Evolutionary conservation across 2,329 filamentous ascomycete genomes (phyloP), one percentile per base, ranked within the genome.

Genomic region (Colletotrichum lini): DNA sequence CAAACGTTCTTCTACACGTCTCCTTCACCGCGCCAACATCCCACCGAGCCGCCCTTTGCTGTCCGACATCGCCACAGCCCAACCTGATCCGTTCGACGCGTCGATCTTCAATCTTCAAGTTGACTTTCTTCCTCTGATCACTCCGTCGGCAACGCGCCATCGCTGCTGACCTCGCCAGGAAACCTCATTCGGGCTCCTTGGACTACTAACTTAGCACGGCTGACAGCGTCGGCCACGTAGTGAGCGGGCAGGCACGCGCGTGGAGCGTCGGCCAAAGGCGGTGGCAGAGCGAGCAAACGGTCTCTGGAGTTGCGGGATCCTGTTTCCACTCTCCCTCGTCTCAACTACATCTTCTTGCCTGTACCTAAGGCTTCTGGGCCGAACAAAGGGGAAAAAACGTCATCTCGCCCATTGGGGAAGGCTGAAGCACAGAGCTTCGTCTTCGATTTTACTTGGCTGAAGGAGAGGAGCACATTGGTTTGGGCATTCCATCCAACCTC

Each of bases 341-440:
- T n/a, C 57, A 69, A 67, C 63, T 59, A 62, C 49, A 72, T 71
- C 70, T 62, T 65, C n/a, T 67, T 73, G 58, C 58, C 71, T 73
- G 71, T 73, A 73, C 71, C 64, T 73, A 73, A 72, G 71, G 71
- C 68, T 70, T 71, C 59, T 69, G 58, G 59, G 69, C 69, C 69
- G 69, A 67, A 71, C 40, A 64, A 68, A 35, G 58, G 45, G 30
- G 54, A 69, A 65, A 40, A 56, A 54, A 49, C 47, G 62, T 64
- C 59, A 53, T 65, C 54, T 58, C 69, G 64, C 72, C 70, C 42
- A 58, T 57, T 59, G 52, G 65, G 64, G 72, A 67, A 73, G 80
- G 80, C 78, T 79, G 79, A 87, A 89, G 89, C 87, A 90, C 82
- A 90, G 88, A 91, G 89, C 89, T 90, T 89, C 88, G 83, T 90